phyloP scores from a whole-genome alignment of 2,329 filamentous ascomycete genomes.

The Fusarium tanahbumbuense region DNA sequence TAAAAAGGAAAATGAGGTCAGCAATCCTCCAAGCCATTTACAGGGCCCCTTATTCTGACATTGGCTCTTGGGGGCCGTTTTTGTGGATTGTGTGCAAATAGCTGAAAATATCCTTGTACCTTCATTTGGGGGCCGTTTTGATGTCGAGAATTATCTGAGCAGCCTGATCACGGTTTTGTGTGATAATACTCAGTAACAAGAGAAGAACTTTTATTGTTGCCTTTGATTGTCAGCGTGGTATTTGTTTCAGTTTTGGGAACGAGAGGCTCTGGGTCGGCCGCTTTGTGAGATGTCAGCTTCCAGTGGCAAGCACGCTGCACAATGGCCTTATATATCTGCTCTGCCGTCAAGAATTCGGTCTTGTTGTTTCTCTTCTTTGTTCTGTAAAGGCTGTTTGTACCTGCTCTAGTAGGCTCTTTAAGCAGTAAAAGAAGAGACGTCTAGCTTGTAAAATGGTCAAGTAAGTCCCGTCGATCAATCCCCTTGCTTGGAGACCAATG shows the following conservation, averaged over 20 bases:
- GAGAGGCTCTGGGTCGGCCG: neutral
- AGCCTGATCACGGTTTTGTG: neutral
- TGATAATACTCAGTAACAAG: neutral
- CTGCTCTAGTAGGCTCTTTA: no score
- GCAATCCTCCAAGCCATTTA: neutral
- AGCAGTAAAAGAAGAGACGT: neutral
- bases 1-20: neutral
- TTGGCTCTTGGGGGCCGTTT: neutral
- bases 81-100: neutral
- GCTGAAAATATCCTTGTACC: slow-evolving; percentile 2
- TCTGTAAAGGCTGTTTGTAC: rapidly evolving
- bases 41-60: neutral
- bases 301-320: no score
- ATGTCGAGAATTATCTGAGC: neutral
- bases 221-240: neutral
- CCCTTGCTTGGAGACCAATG: neutral
- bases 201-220: neutral
- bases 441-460: neutral
- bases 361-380: rapidly evolving
- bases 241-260: slow-evolving; percentile 4
- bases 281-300: neutral
- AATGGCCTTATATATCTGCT: neutral
- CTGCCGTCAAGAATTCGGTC: rapidly evolving
- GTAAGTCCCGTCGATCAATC: neutral
- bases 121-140: slow-evolving; percentile 12